phyloP scores from a whole-genome alignment of 2,329 filamentous ascomycete genomes.

The Calonectria crousiana region DNA sequence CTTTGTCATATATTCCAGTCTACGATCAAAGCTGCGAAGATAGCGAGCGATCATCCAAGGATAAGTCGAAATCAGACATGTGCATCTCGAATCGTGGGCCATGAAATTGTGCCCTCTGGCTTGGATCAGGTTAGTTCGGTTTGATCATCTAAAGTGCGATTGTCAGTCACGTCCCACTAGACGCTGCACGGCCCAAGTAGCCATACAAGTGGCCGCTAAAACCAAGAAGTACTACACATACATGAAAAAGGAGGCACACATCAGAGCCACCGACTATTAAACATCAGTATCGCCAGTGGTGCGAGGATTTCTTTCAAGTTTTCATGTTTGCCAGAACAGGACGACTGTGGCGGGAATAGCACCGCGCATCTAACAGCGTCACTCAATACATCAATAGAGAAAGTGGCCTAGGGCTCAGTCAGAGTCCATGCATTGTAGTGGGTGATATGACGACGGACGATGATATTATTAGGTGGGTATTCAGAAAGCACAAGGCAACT shows the following conservation, averaged over 20 bases:
- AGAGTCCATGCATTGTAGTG: neutral
- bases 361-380: neutral
- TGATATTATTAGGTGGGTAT: neutral
- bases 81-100: neutral
- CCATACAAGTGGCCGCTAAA: neutral
- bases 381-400: neutral
- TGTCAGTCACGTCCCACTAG: neutral
- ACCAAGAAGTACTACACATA: neutral
- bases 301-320: neutral
- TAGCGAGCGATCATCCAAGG: too few relatives aligned
- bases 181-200: neutral
- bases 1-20: too few relatives aligned
- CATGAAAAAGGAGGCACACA: neutral
- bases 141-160: neutral
- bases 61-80: neutral
- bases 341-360: neutral
- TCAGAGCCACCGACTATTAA: neutral
- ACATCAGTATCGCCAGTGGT: neutral
- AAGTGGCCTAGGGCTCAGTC: neutral
- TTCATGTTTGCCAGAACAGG: neutral
- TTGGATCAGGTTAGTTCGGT: neutral
- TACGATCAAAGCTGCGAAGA: neutral
- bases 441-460: neutral
- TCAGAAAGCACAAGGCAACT: neutral
- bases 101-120: neutral